Evolutionary conservation across 306 rosid genomes (phyloP).

Genomic region (Castanospermum australe): DNA sequence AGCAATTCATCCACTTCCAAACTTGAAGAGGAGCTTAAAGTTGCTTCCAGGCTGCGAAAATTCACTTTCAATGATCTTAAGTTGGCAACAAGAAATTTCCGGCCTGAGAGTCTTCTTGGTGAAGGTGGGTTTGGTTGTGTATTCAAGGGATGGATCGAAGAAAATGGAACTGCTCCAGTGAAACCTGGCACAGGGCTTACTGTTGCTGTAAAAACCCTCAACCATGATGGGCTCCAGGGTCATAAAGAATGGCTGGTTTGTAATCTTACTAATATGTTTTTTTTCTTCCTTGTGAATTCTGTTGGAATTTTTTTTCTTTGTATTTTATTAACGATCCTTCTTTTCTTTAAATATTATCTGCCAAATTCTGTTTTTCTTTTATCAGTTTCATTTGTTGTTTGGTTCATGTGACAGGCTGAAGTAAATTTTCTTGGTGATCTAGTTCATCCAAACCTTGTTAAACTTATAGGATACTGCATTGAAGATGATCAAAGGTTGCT

Average conservation of each 20-base stretch:
- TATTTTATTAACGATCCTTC: neutral
- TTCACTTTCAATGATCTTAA: constrained; percentile 89
- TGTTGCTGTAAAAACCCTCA: constrained; percentile 94
- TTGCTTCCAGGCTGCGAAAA: constrained; percentile 84
- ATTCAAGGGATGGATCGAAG: constrained; percentile 98
- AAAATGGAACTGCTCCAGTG: constrained; percentile 97
- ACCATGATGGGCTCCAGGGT: constrained; percentile 99
- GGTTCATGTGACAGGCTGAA: constrained; percentile 71
- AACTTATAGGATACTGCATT: constrained; percentile 93
- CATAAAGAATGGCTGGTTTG: constrained; percentile 99
- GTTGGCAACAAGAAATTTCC: constrained; percentile 90
- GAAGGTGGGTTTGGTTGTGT: constrained; percentile 99
- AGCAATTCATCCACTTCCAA: constrained; percentile 88
- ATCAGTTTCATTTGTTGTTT: constrained; percentile 16
- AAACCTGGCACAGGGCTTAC: constrained; percentile 99
- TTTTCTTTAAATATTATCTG: neutral
- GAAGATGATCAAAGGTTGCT: constrained; percentile 95
- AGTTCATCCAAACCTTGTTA: constrained; percentile 85
- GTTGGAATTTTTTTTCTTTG: no score
- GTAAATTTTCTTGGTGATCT: constrained; percentile 93
- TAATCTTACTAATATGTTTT: constrained; percentile 19
- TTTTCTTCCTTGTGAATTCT: neutral
- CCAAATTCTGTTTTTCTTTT: neutral
- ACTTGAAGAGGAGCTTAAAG: constrained; percentile 92
- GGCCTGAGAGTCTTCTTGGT: constrained; percentile 99